Evolutionary conservation across 441 rosid species (phyloP), one percentile per base, ranked within the genome.

Genomic region (Aquilaria agallochum): DNA sequence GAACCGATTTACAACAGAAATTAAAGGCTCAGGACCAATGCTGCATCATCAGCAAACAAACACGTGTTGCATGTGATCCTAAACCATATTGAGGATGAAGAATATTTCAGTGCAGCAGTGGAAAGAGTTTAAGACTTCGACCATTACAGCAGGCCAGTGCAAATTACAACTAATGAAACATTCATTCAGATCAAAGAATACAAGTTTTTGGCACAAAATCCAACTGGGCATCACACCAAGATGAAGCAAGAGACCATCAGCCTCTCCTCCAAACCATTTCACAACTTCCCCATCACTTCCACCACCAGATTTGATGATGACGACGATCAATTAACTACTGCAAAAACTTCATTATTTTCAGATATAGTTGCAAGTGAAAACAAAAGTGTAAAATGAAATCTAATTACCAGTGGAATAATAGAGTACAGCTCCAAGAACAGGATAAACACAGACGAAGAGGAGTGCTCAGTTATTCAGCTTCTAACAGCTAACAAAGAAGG

Each of bases 401-500:
- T 49, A 33, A 4, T 10, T 15, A 13, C 4, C 5, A 36, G 36
- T 12, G 12, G 52, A 51, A 52, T 57, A 49, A 54, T 59, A 31
- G 51, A 64, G 69, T 54, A 20, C 53, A 53, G 56, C 68, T 20
- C 53, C 66, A 14, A 40, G 59, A 44, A 68, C 42, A 62, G 62
- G 5, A 59, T 65, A 10, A 57, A 61, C 54, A 67, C 31, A 63
- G 14, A n/a, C 10, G 11, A 44, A n/a, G 51, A 9, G 33, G 51
- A 31, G 42, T 40, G 53, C n/a, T 56, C 11, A 44, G 20, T 6
- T 31, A 11, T 60, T 85, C 54, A 88, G 71, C 79, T 66, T 74
- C 88, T 78, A 47, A 80, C 93, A 20, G 91, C 74, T 66, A 93
- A 70, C 76, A 93, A 60, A 12, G 97, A 90, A 66, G 97, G 96